These are phyloP conservation scores for Microcyclospora tardicrescens DNA, from an alignment of 2,329 filamentous ascomycete genomes.

Conservation along the genomic window DNA sequence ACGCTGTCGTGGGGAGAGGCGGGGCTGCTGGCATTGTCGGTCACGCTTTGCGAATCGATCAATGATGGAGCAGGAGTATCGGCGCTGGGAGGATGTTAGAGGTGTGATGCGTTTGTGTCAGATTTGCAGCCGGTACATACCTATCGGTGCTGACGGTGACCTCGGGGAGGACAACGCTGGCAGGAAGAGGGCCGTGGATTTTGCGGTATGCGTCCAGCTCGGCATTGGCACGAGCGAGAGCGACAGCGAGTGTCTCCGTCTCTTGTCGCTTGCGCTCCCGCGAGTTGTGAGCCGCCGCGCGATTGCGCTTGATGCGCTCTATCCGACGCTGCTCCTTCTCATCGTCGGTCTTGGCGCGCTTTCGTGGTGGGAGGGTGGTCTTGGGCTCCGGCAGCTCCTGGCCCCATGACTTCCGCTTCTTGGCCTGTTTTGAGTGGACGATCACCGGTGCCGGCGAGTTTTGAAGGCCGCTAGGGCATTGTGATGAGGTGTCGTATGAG, in stretches of 20 bases:
- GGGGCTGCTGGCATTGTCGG: conserved; percentile 15
- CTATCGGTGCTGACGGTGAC: conserved; percentile 17
- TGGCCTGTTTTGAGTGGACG: conserved; percentile 21
- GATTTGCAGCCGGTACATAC: conserved; percentile 4
- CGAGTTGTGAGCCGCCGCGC: conserved; percentile 90
- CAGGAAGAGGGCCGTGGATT: conserved; percentile 20
- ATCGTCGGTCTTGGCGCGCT: conserved; percentile 96
- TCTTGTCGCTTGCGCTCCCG: conserved; percentile 84
- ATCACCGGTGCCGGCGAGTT: conserved; percentile 16
- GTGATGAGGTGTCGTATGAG: conserved; percentile 2
- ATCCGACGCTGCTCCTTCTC: conserved; percentile 98
- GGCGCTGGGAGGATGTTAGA: conserved; percentile 6
- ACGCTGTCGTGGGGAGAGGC: conserved; percentile 6
- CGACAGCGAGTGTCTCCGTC: conserved; percentile 64
- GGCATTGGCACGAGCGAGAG: conserved; percentile 19
- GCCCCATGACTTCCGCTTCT: conserved; percentile 79
- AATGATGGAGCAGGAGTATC: conserved; percentile 19
- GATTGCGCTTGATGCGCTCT: conserved; percentile 91
- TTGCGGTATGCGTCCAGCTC: conserved; percentile 20
- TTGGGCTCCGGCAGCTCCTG: conserved; percentile 94
- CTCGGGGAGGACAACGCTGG: conserved; percentile 20
- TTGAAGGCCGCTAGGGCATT: background rate
- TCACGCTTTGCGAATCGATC: conserved; percentile 16
- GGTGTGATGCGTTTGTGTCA: conserved; percentile 1
- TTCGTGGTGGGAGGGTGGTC: conserved; percentile 87